A percentile compares a stretch with the other conserved stretches of the same genome.
These are phyloP conservation scores for Lecanicillium sp. DNA, from an alignment of 2,329 filamentous ascomycete genomes.

Conservation along the genomic window DNA sequence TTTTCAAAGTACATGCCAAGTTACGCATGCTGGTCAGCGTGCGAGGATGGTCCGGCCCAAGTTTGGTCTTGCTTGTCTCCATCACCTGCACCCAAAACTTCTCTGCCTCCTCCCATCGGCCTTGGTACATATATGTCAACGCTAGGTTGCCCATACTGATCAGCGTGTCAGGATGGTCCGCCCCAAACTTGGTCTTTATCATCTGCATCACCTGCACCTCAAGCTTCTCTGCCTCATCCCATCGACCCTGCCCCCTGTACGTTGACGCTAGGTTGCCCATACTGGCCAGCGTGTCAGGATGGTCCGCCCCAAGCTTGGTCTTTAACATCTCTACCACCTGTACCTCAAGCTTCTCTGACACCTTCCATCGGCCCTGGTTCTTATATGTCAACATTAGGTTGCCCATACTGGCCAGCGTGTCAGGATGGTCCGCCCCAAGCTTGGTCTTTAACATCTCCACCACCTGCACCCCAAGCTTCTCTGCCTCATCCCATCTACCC, in stretches of 20 bases:
- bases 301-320: neutral
- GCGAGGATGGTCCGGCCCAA: constrained; percentile 7
- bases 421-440: no score
- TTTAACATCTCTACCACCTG: neutral
- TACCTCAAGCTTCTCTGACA: neutral
- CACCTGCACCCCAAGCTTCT: neutral
- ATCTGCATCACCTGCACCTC: neutral
- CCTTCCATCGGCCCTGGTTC: neutral
- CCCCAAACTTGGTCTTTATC: neutral
- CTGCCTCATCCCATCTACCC: constrained; percentile 3
- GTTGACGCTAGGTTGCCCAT: constrained; percentile 1
- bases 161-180: constrained; percentile 4
- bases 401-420: no score
- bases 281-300: constrained; percentile 5
- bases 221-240: constrained; percentile 3
- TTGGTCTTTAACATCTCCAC: neutral
- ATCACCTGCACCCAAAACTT: constrained; percentile 5
- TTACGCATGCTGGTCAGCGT: constrained; percentile 7
- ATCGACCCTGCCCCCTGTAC: constrained; percentile 2
- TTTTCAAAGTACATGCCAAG: neutral
- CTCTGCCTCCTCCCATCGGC: constrained; percentile 16
- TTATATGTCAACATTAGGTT: neutral
- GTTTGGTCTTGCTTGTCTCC: neutral
- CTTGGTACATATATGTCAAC: constrained; percentile 5
- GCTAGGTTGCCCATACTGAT: constrained; percentile 11